Conservation (phyloP, 805 yeast genomes). For the Candida taoyuanica region DNA sequence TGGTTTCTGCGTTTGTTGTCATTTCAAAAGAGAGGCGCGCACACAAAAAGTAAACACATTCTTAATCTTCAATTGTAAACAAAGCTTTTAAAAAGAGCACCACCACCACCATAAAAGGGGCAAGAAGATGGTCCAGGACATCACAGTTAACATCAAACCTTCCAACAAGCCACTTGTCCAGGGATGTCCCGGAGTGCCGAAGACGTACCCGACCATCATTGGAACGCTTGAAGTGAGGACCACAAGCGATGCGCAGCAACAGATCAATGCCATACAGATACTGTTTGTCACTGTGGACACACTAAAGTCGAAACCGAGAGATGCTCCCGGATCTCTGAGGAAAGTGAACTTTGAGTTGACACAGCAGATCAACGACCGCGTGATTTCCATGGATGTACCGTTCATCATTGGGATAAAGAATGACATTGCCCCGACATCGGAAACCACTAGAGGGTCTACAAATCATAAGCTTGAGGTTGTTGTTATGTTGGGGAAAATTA, state of each 20-base stretch:
- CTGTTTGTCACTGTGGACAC: constrained; percentile 48
- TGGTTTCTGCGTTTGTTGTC: too few species aligned
- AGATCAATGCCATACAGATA: constrained; percentile 43
- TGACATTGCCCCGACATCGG: constrained; percentile 50
- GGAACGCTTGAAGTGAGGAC: constrained; percentile 54
- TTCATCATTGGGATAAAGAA: constrained; percentile 51
- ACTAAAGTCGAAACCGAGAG: constrained; percentile 36
- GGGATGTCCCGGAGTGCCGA: constrained; percentile 69
- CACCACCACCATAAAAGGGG: background rate
- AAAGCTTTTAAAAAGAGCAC: background rate
- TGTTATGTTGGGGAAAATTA: constrained; percentile 14
- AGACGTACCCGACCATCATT: constrained; percentile 55
- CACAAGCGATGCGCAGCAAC: constrained; percentile 41
- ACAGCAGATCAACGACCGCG: constrained; percentile 36
- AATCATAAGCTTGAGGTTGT: constrained; percentile 40
- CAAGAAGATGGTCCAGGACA: constrained; percentile 11
- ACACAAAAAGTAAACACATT: too few species aligned
- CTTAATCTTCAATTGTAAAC: too few species aligned
- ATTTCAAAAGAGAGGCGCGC: too few species aligned
- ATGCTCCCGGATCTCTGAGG: constrained; percentile 30
- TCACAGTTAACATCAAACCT: constrained; percentile 38
- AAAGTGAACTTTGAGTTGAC: constrained; percentile 30
- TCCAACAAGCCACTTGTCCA: constrained; percentile 48
- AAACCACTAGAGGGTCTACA: constrained; percentile 35
- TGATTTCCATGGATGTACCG: constrained; percentile 57